Conservation (phyloP, 1,139 yeast species). For the Pichia sorboxylosa region DNA sequence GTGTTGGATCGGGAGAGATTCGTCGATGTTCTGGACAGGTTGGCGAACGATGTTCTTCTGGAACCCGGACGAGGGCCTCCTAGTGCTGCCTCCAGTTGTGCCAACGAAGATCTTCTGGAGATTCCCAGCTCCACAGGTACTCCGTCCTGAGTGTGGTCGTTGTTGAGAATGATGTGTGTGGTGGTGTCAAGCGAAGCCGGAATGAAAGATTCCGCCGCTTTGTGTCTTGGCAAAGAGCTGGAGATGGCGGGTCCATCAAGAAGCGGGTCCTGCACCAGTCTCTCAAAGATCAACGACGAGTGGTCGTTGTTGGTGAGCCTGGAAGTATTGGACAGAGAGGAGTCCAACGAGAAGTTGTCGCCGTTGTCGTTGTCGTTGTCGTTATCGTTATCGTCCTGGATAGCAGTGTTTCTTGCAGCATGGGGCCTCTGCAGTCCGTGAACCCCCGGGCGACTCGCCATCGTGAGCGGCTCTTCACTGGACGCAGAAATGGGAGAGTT, state of each 20-base stretch:
- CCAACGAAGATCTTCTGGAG: slow-evolving; percentile 50
- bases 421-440: too few species aligned
- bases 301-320: background rate
- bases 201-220: slow-evolving; percentile 55
- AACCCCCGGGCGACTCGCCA: too few species aligned
- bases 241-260: slow-evolving; percentile 21
- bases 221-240: slow-evolving; percentile 30
- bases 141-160: slow-evolving; percentile 34
- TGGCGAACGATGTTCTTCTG: slow-evolving; percentile 11
- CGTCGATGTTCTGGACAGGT: slow-evolving; percentile 7
- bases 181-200: slow-evolving; percentile 80
- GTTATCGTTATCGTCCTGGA: too few species aligned
- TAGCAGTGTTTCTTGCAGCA: too few species aligned
- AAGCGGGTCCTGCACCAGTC: slow-evolving; percentile 47
- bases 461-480: too few species aligned
- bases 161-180: slow-evolving; percentile 30
- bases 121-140: slow-evolving; percentile 27
- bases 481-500: too few species aligned
- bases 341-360: slow-evolving; percentile 9
- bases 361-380: too few species aligned
- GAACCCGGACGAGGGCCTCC: slow-evolving; percentile 5
- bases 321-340: slow-evolving; percentile 7
- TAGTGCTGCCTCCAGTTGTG: slow-evolving; percentile 46
- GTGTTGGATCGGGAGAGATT: slow-evolving; percentile 14
- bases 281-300: slow-evolving; percentile 43